These are phyloP conservation scores for Ophiostoma angusticollis DNA, from an alignment of 2,329 filamentous ascomycete genomes.

Conservation along the genomic window DNA sequence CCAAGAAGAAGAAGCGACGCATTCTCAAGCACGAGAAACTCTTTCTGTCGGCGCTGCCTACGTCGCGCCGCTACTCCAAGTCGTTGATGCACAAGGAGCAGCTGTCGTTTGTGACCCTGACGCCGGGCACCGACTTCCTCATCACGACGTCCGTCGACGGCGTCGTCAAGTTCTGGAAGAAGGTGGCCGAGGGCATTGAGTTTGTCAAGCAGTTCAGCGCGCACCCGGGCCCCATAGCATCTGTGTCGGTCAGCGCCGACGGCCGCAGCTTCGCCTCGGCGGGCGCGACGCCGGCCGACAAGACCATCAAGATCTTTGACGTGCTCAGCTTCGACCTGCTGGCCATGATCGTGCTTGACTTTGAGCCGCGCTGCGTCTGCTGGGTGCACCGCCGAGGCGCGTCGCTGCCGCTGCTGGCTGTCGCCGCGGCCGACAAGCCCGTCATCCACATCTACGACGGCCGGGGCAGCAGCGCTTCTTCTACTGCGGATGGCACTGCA, in stretches of 20 bases:
- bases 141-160: conserved; percentile 90
- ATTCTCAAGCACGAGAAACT: conserved; percentile 90
- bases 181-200: conserved; percentile 76
- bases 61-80: conserved; percentile 72
- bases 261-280: conserved; percentile 88
- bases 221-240: conserved; percentile 71
- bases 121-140: conserved; percentile 83
- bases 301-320: conserved; percentile 69
- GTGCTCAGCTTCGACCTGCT: conserved; percentile 80
- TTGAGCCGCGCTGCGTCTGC: conserved; percentile 65
- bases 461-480: conserved; percentile 37
- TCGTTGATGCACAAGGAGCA: conserved; percentile 99
- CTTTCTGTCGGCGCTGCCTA: conserved; percentile 80
- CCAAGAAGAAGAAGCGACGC: conserved; percentile 70
- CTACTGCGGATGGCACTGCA: background rate
- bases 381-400: conserved; percentile 85
- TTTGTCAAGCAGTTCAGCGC: conserved; percentile 98
- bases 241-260: conserved; percentile 76
- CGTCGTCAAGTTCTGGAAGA: conserved; percentile 99
- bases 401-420: conserved; percentile 74
- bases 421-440: conserved; percentile 62
- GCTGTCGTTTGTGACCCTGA: conserved; percentile 74
- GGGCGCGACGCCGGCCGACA: conserved; percentile 45
- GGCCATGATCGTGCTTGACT: conserved; percentile 67
- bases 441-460: conserved; percentile 80